A percentile compares a stretch with the other conserved stretches of the same genome.
These are phyloP conservation scores for Amanita polypyramis DNA, from an alignment of 768 basidiomycete genomes.

Conservation along the genomic window DNA sequence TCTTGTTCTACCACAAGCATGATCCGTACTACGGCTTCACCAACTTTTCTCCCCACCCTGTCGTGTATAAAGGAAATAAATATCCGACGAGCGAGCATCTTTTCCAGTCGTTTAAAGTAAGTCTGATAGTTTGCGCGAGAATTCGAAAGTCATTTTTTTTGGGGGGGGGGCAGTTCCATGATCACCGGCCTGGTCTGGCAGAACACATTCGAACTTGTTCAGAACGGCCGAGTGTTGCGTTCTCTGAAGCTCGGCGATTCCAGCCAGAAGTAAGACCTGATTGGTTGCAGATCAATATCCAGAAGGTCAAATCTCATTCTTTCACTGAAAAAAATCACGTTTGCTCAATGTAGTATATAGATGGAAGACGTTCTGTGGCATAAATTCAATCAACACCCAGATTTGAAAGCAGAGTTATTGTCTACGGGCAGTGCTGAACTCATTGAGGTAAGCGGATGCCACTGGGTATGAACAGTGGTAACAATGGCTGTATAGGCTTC, in stretches of 20 bases:
- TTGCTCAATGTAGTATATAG: conserved; percentile 20
- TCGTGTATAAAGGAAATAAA: conserved; percentile 47
- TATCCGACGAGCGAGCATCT: conserved; percentile 75
- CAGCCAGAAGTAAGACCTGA: conserved; percentile 51
- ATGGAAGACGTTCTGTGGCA: conserved; percentile 57
- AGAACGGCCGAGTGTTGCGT: conserved; percentile 50
- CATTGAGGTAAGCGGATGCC: conserved; percentile 43
- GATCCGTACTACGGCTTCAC: conserved; percentile 63
- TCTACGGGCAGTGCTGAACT: conserved; percentile 57
- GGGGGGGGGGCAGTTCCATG: conserved; percentile 51
- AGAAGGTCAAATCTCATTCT: conserved; percentile 32
- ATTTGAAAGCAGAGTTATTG: conserved; percentile 48
- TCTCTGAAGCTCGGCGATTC: conserved; percentile 57
- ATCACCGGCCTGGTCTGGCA: conserved; percentile 48
- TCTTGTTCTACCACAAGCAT: conserved; percentile 57
- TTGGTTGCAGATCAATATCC: conserved; percentile 62
- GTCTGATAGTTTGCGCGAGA: conserved; percentile 1
- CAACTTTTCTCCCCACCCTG: conserved; percentile 60
- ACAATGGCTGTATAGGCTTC: conserved; percentile 37
- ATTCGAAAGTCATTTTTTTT: conserved; percentile 6
- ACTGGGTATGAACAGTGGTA: neutral
- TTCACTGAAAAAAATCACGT: neutral
- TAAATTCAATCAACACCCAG: conserved; percentile 64
- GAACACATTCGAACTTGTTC: conserved; percentile 61
- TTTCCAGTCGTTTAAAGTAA: conserved; percentile 65